These are phyloP conservation scores for Fusarium begoniae DNA, from an alignment of 2,329 filamentous ascomycete species.

Conservation along the genomic window DNA sequence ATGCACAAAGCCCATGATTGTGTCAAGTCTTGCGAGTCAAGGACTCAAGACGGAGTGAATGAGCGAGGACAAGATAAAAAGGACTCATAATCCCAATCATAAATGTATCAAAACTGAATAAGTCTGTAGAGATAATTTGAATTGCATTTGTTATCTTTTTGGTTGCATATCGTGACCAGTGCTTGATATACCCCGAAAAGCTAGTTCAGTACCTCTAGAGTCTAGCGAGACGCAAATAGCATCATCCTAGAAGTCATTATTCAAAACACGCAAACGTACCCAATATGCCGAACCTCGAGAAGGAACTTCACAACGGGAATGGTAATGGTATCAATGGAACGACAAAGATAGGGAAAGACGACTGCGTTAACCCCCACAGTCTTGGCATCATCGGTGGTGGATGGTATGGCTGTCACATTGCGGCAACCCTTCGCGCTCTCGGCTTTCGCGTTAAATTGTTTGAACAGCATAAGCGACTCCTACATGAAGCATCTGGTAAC, in stretches of 20 bases:
- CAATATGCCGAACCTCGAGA: not conserved
- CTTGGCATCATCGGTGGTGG: not conserved
- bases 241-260: not conserved
- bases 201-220: not conserved
- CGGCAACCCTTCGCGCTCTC: not conserved
- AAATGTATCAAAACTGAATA: not conserved
- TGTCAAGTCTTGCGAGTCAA: not conserved
- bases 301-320: not conserved
- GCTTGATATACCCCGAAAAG: not conserved
- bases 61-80: not conserved
- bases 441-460: not conserved
- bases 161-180: not conserved
- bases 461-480: not conserved
- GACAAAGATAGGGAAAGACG: not conserved
- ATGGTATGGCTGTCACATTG: conserved; percentile 7
- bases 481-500: conserved; percentile 5
- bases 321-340: not conserved
- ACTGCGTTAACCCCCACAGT: not conserved
- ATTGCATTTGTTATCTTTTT: not conserved
- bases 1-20: not conserved
- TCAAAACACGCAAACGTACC: not conserved
- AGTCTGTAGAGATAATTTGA: not conserved
- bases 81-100: not conserved
- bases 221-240: not conserved
- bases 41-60: not conserved